Evolutionary conservation across 2,329 filamentous ascomycete species (phyloP), one percentile per base, ranked within the genome.

Genomic region (Alternaria postmessia): DNA sequence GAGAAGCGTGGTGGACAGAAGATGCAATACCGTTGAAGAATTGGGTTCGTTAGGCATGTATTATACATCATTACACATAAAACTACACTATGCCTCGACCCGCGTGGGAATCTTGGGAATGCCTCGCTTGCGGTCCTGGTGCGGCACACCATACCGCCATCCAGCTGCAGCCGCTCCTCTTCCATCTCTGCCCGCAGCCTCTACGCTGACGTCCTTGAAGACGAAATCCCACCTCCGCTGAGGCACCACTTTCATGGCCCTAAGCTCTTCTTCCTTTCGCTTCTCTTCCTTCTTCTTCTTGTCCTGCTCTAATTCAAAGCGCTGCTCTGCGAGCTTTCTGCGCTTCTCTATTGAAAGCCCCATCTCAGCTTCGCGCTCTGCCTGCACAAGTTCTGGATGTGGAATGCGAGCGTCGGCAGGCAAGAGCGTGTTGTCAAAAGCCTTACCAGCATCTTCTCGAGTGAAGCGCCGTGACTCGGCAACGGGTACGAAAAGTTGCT

Each of bases 381-480:
- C 73, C 51, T 85, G 82, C 18, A 81, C 78, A 36, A 89, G 77
- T 61, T 89, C 85, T 2, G 87, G 87, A 68, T 89, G 87, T 1
- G 88, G 87, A 46, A 90, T 89, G 51, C 88, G 86, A 53, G 84
- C 81, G 65, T 90, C 88, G 8, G 87, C 86, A 1, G 88, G 85
- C 41, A 88, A 84, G 12, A 90, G 82, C 1, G 83, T 81, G 54
- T 84, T 80, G 32, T 84, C 80, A 75, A 90, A 89, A 30, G 87
- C 87, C 60, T 85, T 85, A 18, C 85, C 88, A 4, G 88, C 88
- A 66, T 89, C 88, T n/a, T 81, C 82, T 69, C 88, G 86, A n/a
- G 85, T 89, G 75, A 89, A 89, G 22, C 83, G 81, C 5, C 87
- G 84, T 1, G 87, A 89, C 73, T 90, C 88, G 5, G 87, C 85